These are phyloP conservation scores for Scheffersomyces insectosa DNA, from an alignment of 1,139 yeast genomes.

Conservation along the genomic window DNA sequence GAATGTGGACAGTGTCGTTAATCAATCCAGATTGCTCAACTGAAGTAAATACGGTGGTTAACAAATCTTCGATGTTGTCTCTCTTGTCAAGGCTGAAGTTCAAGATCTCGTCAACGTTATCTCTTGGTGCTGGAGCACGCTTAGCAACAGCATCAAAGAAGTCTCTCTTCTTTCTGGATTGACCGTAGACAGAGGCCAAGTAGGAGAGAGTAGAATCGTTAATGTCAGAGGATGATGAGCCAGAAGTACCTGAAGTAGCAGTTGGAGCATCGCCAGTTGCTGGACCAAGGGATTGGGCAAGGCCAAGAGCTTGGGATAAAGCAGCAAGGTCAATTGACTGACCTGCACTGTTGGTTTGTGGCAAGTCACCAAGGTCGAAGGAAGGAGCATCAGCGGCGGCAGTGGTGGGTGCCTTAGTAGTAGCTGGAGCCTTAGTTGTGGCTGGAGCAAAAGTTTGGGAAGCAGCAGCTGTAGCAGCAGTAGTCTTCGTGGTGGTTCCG, in stretches of 20 bases:
- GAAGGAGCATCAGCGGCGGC: neutral
- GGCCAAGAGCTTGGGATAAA: neutral
- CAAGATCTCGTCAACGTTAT: neutral
- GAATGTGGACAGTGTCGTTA: constrained; percentile 24
- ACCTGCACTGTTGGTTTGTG: no score
- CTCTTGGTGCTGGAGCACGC: neutral
- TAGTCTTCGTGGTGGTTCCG: neutral
- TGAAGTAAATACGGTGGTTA: constrained; percentile 31
- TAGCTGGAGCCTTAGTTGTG: neutral
- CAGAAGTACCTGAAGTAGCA: neutral
- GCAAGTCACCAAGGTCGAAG: neutral
- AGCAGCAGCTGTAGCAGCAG: neutral
- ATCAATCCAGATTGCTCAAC: constrained; percentile 32
- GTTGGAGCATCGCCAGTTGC: neutral
- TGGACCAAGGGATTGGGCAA: neutral
- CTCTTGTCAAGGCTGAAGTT: constrained; percentile 20
- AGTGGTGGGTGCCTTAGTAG: neutral
- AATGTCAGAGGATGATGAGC: neutral
- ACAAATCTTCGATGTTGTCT: constrained; percentile 35
- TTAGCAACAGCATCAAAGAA: neutral
- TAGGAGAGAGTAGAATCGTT: neutral
- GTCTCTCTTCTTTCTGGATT: constrained; percentile 1
- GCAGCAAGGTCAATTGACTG: neutral
- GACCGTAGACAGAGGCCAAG: neutral
- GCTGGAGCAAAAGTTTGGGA: neutral